A percentile compares a stretch with the other conserved stretches of the same genome.
Conservation (phyloP, 2,329 filamentous ascomycete species). For the Lecanicillium sp. region DNA sequence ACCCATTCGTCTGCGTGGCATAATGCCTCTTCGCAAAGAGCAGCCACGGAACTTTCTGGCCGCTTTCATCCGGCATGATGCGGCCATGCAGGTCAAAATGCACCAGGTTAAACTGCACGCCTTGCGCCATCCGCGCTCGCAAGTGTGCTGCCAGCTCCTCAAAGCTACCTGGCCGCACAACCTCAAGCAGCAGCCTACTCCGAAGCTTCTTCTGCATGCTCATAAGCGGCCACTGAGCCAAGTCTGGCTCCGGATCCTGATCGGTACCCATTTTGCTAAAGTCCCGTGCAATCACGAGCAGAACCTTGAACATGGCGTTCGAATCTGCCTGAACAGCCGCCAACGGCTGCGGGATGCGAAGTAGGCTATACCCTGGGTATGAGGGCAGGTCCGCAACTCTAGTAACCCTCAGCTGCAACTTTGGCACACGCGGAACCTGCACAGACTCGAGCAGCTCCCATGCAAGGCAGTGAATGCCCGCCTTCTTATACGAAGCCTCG, state of each 20-base stretch:
- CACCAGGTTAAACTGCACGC: slow-evolving; percentile 17
- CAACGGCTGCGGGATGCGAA: slow-evolving; percentile 10
- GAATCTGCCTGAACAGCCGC: slow-evolving; percentile 13
- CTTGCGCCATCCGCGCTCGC: slow-evolving; percentile 12
- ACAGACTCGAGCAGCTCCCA: slow-evolving; percentile 20
- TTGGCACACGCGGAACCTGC: slow-evolving; percentile 10
- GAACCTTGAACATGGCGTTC: slow-evolving; percentile 14
- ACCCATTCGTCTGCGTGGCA: slow-evolving; percentile 8
- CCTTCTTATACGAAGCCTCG: neutral
- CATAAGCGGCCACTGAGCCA: slow-evolving; percentile 21
- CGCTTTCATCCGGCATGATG: slow-evolving; percentile 15
- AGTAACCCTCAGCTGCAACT: slow-evolving; percentile 16
- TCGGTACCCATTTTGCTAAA: slow-evolving; percentile 16
- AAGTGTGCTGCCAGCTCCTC: slow-evolving; percentile 18
- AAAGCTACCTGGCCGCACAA: slow-evolving; percentile 16
- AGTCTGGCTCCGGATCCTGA: slow-evolving; percentile 19
- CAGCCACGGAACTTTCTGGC: slow-evolving; percentile 16
- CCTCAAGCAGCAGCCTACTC: slow-evolving; percentile 16
- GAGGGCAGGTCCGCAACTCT: slow-evolving; percentile 16
- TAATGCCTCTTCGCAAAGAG: slow-evolving; percentile 16
- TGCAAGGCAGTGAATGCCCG: slow-evolving; percentile 18
- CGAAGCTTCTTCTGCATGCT: slow-evolving; percentile 18
- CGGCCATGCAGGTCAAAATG: slow-evolving; percentile 21
- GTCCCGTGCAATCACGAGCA: slow-evolving; percentile 20
- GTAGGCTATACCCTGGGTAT: slow-evolving; percentile 4